Evolutionary conservation across 176 grass and related monocot genomes (phyloP), one percentile per base, ranked within the genome.

Genomic region (Aegilops bicornis): DNA sequence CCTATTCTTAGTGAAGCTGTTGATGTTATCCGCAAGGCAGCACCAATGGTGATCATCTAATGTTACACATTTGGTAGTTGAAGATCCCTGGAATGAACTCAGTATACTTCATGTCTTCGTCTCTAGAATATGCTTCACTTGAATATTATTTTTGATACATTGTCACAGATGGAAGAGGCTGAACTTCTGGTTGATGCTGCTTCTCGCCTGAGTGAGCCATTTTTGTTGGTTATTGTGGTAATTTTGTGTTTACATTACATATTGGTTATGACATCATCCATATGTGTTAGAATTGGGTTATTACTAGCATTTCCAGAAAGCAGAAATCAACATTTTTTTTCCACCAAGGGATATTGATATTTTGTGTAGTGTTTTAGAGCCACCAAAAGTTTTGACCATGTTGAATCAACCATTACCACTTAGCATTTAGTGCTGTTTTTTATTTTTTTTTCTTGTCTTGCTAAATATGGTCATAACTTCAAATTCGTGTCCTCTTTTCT

Each of bases 161-260:
- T 83, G 36, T 93, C 42, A 73, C 94, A 99, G 97, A 99, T 99
- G 97, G 90, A 99, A 87, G 97, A 99, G 69, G 90, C 92, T 76
- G 95, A 90, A 15, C 93, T 99, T 94, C 90, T 99, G 35, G 87
- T 91, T 81, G 97, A 96, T 91, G 94, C 97, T 87, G 92, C 87
- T 91, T 91, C 90, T 82, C 87, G 92, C 32, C 94, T 99, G 85
- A 96, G 72, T 89, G 94, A 99, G 87, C 97, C 97, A 91, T 99
- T 99, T 99, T 91, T 99, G 89, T 88, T 99, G 88, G 97, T 99
- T 90, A 91, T 84, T 99, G 94, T 99, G 97, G 97, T 99, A 96
- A 99, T 92, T 88, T 89, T 80, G 37, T 69, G 66, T 90, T 86
- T 83, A 87, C 59, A 61, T 59, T 59, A 75, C 87, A 62, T 89